Conservation (phyloP, 805 yeast genomes). For the Pichia pseudocactophila region DNA sequence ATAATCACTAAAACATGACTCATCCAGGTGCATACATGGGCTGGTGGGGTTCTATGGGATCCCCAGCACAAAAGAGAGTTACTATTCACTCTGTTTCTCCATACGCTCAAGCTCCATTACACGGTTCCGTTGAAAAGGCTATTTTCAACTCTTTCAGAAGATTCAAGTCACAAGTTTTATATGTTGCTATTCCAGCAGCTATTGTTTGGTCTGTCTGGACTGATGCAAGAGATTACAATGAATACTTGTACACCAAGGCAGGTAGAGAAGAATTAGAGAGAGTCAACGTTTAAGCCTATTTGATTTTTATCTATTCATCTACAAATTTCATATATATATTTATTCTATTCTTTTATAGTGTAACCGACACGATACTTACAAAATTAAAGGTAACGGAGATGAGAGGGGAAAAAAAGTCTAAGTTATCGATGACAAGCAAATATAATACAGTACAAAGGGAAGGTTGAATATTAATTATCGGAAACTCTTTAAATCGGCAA, state of each 20-base stretch:
- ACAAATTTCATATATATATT: neutral
- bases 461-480: too few relatives aligned
- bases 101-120: constrained; percentile 85
- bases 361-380: neutral
- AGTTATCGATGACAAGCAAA: too few relatives aligned
- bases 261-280: constrained; percentile 91
- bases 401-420: too few relatives aligned
- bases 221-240: constrained; percentile 82
- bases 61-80: constrained; percentile 79
- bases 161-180: constrained; percentile 76
- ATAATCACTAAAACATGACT: constrained; percentile 11
- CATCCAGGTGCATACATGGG: constrained; percentile 80
- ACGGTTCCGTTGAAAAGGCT: constrained; percentile 77
- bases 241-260: constrained; percentile 91
- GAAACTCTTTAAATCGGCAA: too few relatives aligned
- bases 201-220: constrained; percentile 84
- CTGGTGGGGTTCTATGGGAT: constrained; percentile 94
- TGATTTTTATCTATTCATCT: neutral
- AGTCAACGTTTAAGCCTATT: constrained; percentile 30
- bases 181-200: constrained; percentile 66
- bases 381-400: too few relatives aligned
- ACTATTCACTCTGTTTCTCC: constrained; percentile 90
- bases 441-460: too few relatives aligned
- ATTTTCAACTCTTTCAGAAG: constrained; percentile 93
- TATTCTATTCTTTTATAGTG: neutral